Evolutionary conservation across 345 rosid genomes (phyloP), one percentile per base, ranked within the genome.

Genomic region (Brassica juncea): DNA sequence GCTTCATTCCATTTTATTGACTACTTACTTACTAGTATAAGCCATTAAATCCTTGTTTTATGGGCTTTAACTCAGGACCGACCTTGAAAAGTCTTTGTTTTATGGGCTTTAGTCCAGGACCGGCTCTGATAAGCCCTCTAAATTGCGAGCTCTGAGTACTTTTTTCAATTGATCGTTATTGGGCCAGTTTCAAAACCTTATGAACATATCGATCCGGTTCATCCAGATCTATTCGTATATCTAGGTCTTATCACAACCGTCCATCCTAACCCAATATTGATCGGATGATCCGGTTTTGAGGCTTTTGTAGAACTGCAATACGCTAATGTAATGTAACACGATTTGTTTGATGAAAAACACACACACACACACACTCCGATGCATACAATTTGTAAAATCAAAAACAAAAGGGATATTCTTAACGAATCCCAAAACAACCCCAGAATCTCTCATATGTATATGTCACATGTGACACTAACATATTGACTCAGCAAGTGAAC

Each of bases 401-500:
- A 67, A 68, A 12, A 23, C 25, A 7, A 68, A 59, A 37, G 55
- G 25, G 76, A 58, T 72, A 8, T n/a, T 31, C 34, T 25, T 35
- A 25, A 71, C 14, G 62, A 58, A 78, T 8, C 54, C 63, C 68
- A 12, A 78, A 39, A 64, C 23, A 63, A 71, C 58, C 59, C 2
- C 5, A 65, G 31, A 71, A 66, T 66, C 73, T 72, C 68, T 35
- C 76, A 65, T 63, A 55, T 65, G 81, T 16, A 71, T 63, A 65
- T 65, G 68, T 57, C 27, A 78, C 72, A 3, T 54, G 66, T 49
- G 71, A 58, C 80, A 47, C 74, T 25, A 64, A 65, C 60, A 78
- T 71, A 30, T 71, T 25, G 30, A 72, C 74, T 67, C 73, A 47
- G 54, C 62, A 44, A 16, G 23, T 58, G 60, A 39, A 76, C 47